Evolutionary conservation across 768 basidiomycete genomes (phyloP), one percentile per base, ranked within the genome.

Genomic region (Rhizopogon roseolus): DNA sequence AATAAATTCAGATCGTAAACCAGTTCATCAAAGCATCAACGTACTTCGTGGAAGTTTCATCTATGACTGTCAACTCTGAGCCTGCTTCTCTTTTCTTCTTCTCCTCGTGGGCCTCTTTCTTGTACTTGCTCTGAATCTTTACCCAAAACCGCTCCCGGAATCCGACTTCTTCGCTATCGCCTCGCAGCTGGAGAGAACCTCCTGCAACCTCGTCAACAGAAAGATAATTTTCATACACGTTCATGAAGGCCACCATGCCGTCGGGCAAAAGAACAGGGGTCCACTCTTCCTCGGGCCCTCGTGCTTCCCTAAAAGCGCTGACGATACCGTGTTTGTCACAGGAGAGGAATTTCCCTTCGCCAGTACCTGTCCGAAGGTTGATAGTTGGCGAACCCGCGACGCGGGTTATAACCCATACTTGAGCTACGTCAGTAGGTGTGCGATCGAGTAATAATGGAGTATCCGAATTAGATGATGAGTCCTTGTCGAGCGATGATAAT

Each of bases 261-360:
- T 89, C 90, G 9, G 88, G 82, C 22, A 90, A 69, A 53, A 93
- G 73, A 25, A 92, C 80, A 14, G 93, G 88, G 3, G 88, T 89
- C 90, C 93, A 97, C 69, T 95, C 93, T 68, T 97, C 93, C 68
- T 96, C 91, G 4, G 90, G 88, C 1, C 93, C 94, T 32, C 93
- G 81, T 27, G 93, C 93, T 63, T 97, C 93, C 43, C 90, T 77
- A 64, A 91, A 87, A 41, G 89, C 86, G 58, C 86, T 82, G 13
- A 96, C 86, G 17, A 93, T 74, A 6, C 93, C 93, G 62, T 91
- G 84, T 56, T 85, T 78, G 72, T 95, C 91, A 70, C 88, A 90
- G 7, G 90, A 92, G 44, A 97, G 72, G 67, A 94, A 97, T 70
- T 93, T 93, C 9, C 91, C 91, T 66, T 89, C 90, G 22, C 89